Percentiles rank a stretch among this genome's conserved stretches.
Evolutionary conservation across 2,329 filamentous ascomycete genomes (phyloP).

Genomic region (Domatiomyces catenatus): DNA sequence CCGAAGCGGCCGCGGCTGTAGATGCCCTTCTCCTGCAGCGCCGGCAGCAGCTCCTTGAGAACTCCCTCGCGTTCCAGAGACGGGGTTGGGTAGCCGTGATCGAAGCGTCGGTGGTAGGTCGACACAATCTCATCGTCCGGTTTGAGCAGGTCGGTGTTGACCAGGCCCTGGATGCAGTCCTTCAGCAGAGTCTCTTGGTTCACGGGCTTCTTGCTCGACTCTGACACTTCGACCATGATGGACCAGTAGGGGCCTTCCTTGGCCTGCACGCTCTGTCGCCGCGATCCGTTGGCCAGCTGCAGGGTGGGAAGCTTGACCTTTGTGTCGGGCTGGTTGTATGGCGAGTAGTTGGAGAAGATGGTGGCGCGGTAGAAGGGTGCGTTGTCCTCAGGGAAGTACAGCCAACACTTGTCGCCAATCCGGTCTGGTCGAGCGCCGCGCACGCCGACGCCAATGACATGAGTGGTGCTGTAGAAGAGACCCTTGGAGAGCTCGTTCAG

Average conservation of each 20-base stretch:
- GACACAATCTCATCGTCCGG: slow-evolving; percentile 88
- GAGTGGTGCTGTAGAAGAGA: slow-evolving; percentile 91
- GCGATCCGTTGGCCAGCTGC: slow-evolving; percentile 72
- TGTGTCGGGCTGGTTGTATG: slow-evolving; percentile 82
- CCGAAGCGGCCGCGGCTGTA: slow-evolving; percentile 93
- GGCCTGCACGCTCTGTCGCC: slow-evolving; percentile 54
- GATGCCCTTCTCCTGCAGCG: slow-evolving; percentile 81
- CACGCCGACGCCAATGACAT: slow-evolving; percentile 91
- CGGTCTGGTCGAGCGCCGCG: slow-evolving; percentile 81
- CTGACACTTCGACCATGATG: slow-evolving; percentile 97
- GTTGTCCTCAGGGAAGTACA: slow-evolving; percentile 98
- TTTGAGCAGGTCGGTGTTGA: slow-evolving; percentile 96
- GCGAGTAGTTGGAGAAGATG: slow-evolving; percentile 99
- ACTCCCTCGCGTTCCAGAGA: slow-evolving; percentile 89
- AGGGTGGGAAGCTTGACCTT: slow-evolving; percentile 74
- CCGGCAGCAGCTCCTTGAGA: slow-evolving; percentile 80
- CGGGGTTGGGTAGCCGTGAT: slow-evolving; percentile 96
- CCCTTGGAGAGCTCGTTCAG: slow-evolving; percentile 71
- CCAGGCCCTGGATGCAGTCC: slow-evolving; percentile 86
- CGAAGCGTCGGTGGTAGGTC: slow-evolving; percentile 93
- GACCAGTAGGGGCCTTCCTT: slow-evolving; percentile 97
- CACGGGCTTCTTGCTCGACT: slow-evolving; percentile 90
- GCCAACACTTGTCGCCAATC: slow-evolving; percentile 99
- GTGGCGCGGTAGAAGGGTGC: slow-evolving; percentile 98
- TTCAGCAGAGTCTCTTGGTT: slow-evolving; percentile 68